Evolutionary conservation across 805 yeast species (phyloP).

Genomic region (Candida oleophila): DNA sequence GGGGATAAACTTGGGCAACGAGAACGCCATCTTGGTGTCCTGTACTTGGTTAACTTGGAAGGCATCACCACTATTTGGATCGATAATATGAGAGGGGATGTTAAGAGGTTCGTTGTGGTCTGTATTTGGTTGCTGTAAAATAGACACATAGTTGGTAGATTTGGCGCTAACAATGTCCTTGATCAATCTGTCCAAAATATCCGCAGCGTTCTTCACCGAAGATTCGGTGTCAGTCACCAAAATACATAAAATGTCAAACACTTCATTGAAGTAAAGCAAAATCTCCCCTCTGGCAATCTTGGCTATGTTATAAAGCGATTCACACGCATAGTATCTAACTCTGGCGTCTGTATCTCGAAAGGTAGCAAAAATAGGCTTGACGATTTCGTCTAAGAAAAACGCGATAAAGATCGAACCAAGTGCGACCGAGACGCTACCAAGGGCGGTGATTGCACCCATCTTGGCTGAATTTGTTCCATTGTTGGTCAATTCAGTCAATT

Average conservation of each 20-base stretch:
- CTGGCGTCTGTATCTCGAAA: slow-evolving; percentile 97
- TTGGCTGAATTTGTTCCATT: slow-evolving; percentile 71
- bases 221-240: slow-evolving; percentile 88
- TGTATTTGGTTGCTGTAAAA: slow-evolving; percentile 49
- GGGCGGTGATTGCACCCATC: slow-evolving; percentile 93
- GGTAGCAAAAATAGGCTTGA: slow-evolving; percentile 92
- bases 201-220: slow-evolving; percentile 94
- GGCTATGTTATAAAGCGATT: slow-evolving; percentile 90
- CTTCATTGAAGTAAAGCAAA: slow-evolving; percentile 85
- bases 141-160: slow-evolving; percentile 82
- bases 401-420: slow-evolving; percentile 84
- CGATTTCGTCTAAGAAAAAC: slow-evolving; percentile 74
- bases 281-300: slow-evolving; percentile 97
- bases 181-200: slow-evolving; percentile 81
- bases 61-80: slow-evolving; percentile 53
- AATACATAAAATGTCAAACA: slow-evolving; percentile 88
- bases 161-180: slow-evolving; percentile 95
- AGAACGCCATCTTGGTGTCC: slow-evolving; percentile 67
- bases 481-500: slow-evolving; percentile 73
- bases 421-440: slow-evolving; percentile 95
- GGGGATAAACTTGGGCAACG: slow-evolving; percentile 85
- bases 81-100: slow-evolving; percentile 44
- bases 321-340: slow-evolving; percentile 96
- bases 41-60: slow-evolving; percentile 60
- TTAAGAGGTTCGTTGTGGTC: slow-evolving; percentile 9